phyloP scores from a whole-genome alignment of 1,284 basidiomycete species.

The Coniferiporia weirii region DNA sequence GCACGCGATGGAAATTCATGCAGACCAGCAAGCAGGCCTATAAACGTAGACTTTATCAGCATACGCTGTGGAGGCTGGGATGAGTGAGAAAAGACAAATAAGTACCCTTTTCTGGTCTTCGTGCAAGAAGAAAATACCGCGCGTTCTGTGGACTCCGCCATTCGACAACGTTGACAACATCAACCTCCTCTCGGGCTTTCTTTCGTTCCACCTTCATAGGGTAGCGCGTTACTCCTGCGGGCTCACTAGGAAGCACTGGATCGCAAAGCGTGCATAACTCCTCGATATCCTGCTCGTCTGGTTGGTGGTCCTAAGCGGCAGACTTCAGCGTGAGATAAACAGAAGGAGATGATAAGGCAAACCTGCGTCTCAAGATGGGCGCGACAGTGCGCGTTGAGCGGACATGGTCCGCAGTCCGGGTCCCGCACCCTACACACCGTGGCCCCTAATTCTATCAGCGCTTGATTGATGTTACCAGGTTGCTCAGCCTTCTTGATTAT shows the following conservation, averaged over 20 bases:
- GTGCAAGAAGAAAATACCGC: conserved; percentile 69
- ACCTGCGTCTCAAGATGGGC: conserved; percentile 42
- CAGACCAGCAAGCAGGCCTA: conserved; percentile 85
- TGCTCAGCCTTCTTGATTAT: conserved; percentile 55
- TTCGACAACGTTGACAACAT: conserved; percentile 81
- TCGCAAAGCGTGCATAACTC: conserved; percentile 72
- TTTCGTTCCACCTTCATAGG: conserved; percentile 88
- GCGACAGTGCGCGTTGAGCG: conserved; percentile 61
- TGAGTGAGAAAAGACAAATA: conserved; percentile 2
- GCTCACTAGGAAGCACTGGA: conserved; percentile 39
- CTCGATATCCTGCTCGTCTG: conserved; percentile 54
- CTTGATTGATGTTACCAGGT: conserved; percentile 86
- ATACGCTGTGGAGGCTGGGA: background rate
- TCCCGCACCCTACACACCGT: conserved; percentile 85
- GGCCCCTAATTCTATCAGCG: conserved; percentile 82
- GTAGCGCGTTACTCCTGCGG: conserved; percentile 56
- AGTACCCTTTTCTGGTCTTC: conserved; percentile 77
- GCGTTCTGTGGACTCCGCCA: conserved; percentile 45
- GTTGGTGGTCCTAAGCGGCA: background rate
- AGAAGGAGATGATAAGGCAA: conserved; percentile 13
- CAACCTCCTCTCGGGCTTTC: conserved; percentile 79
- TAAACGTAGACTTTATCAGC: background rate
- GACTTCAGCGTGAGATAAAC: background rate
- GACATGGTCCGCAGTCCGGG: conserved; percentile 71
- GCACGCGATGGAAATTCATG: conserved; percentile 73